Conservation (phyloP, 768 basidiomycete species). For the Pisolithus orientalis region DNA sequence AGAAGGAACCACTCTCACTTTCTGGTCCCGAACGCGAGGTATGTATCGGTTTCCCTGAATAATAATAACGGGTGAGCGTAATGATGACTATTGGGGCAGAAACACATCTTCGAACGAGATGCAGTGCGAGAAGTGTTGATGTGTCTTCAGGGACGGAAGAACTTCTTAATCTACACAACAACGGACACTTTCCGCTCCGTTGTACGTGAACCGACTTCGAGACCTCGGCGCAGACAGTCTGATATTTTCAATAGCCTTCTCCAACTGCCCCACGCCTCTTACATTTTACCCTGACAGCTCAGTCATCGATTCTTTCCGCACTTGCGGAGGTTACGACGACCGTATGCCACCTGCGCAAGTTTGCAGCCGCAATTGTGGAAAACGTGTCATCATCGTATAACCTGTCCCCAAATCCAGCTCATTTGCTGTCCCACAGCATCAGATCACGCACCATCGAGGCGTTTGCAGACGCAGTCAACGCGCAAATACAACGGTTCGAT, state of each 20-base stretch:
- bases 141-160: slow-evolving; percentile 65
- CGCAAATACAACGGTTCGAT: slow-evolving; percentile 53
- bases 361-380: slow-evolving; percentile 45
- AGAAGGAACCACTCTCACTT: slow-evolving; percentile 32
- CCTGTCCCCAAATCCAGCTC: slow-evolving; percentile 17
- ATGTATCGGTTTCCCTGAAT: not conserved
- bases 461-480: slow-evolving; percentile 68
- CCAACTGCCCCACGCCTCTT: slow-evolving; percentile 51
- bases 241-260: slow-evolving; percentile 33
- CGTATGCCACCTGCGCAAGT: slow-evolving; percentile 56
- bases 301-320: slow-evolving; percentile 55
- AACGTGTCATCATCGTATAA: slow-evolving; percentile 13
- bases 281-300: slow-evolving; percentile 63
- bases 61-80: not conserved
- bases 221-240: not conserved
- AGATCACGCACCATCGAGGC: slow-evolving; percentile 68
- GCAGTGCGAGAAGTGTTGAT: slow-evolving; percentile 74
- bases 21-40: slow-evolving; percentile 42
- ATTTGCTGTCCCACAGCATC: slow-evolving; percentile 18
- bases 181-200: slow-evolving; percentile 29
- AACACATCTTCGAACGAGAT: slow-evolving; percentile 68
- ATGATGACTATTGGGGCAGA: slow-evolving; percentile 30
- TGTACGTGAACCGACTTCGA: slow-evolving; percentile 10
- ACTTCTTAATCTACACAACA: slow-evolving; percentile 43
- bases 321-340: slow-evolving; percentile 57